phyloP scores from a whole-genome alignment of 176 grass and related monocot genomes.

The Oryza nivara region DNA sequence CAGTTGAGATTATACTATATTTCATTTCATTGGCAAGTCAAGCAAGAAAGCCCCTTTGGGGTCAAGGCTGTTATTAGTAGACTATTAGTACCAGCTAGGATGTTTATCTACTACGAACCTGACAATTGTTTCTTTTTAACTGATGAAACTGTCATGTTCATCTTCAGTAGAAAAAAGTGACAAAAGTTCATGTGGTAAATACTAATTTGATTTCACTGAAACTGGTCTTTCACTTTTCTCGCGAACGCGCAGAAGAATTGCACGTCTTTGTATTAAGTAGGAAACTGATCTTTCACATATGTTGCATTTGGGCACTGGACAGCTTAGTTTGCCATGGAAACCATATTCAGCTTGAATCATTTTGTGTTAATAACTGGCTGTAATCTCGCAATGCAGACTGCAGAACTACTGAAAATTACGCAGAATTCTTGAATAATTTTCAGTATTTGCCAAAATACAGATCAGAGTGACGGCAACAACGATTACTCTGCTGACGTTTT shows the following conservation, averaged over 20 bases:
- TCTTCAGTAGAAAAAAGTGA: not conserved
- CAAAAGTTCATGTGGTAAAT: not conserved
- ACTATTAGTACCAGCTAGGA: not conserved
- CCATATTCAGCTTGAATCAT: not conserved
- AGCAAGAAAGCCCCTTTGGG: conserved; percentile 7
- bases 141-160: not conserved
- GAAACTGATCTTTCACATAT: not conserved
- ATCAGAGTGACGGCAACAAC: not conserved
- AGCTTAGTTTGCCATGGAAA: not conserved
- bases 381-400: not conserved
- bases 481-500: not conserved
- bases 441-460: not conserved
- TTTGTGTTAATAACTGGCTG: not conserved
- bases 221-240: not conserved
- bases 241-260: not conserved
- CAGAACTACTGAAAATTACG: not conserved
- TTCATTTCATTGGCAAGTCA: not conserved
- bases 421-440: not conserved
- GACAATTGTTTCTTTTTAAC: not conserved
- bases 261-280: not conserved
- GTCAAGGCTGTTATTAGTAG: not conserved
- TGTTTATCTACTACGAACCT: not conserved
- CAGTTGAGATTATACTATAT: not conserved
- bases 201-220: not conserved
- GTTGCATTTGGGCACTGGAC: not conserved